Conservation (phyloP, 2,329 filamentous ascomycete species). For the Ophiostoma sp. region DNA sequence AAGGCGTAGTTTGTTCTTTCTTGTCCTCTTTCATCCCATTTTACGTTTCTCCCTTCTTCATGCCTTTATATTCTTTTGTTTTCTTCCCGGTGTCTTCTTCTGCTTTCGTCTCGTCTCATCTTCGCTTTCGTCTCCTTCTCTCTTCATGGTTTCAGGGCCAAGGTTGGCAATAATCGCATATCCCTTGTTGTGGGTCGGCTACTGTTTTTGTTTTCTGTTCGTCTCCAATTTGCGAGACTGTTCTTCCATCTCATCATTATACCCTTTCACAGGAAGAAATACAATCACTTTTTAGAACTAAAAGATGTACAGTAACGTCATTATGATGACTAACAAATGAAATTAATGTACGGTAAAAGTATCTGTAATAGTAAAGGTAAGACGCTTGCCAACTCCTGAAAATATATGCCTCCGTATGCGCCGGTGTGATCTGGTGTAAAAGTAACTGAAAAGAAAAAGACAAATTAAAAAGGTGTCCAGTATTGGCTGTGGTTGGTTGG, state of each 20-base stretch:
- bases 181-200: neutral
- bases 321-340: neutral
- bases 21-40: too few species aligned
- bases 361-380: neutral
- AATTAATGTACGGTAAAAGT: neutral
- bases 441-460: neutral
- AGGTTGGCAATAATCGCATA: neutral
- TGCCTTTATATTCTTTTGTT: neutral
- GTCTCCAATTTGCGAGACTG: too few species aligned
- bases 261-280: constrained; percentile 1
- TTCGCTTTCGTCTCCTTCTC: neutral
- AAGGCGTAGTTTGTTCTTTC: too few species aligned
- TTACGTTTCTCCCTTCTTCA: neutral
- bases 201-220: neutral
- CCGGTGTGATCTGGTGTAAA: neutral
- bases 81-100: neutral
- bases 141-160: neutral
- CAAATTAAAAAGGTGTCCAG: neutral
- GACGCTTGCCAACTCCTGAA: neutral
- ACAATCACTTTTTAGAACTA: neutral
- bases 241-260: neutral
- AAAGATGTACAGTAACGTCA: too few species aligned
- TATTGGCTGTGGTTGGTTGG: neutral
- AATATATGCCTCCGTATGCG: neutral
- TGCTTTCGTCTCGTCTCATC: neutral